Evolutionary conservation across 2,329 filamentous ascomycete species (phyloP).

Genomic region (Colletotrichum tanaceti): DNA sequence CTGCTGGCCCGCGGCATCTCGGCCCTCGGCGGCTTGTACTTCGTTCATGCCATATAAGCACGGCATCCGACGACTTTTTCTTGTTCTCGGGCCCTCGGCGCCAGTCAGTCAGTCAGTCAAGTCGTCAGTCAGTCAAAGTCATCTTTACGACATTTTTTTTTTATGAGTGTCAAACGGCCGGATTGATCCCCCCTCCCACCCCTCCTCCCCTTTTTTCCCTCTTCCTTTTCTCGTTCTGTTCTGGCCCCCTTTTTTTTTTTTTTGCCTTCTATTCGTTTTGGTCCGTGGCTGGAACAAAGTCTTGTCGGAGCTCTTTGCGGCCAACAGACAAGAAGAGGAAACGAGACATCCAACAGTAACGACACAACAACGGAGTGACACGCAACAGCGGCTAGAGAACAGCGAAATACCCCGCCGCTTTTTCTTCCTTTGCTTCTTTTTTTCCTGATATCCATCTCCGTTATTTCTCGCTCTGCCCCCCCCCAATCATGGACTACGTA

Average conservation of each 20-base stretch:
- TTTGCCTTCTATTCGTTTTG: conserved; percentile 4
- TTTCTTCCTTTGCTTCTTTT: no score
- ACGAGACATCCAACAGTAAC: no score
- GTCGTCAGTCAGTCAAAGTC: no score
- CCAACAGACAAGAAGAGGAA: not conserved
- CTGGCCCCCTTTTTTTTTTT: not conserved
- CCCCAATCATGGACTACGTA: conserved; percentile 30
- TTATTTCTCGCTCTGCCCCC: not conserved
- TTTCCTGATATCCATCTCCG: no score
- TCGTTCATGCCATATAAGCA: conserved; percentile 35
- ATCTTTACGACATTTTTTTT: conserved; percentile 12
- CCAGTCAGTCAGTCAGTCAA: not conserved
- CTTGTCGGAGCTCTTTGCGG: conserved; percentile 29
- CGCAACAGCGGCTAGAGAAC: no score
- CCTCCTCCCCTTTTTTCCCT: no score
- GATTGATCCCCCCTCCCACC: no score
- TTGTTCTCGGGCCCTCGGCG: not conserved
- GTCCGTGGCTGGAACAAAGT: conserved; percentile 16
- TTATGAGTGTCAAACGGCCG: conserved; percentile 28
- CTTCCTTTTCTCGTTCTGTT: no score
- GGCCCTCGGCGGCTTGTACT: not conserved
- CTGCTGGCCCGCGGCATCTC: not conserved
- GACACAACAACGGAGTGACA: no score
- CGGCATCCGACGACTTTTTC: conserved; percentile 23
- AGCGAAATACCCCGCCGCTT: no score